Evolutionary conservation across 768 basidiomycete species (phyloP), one percentile per base, ranked within the genome.

Genomic region (Mycena metata): DNA sequence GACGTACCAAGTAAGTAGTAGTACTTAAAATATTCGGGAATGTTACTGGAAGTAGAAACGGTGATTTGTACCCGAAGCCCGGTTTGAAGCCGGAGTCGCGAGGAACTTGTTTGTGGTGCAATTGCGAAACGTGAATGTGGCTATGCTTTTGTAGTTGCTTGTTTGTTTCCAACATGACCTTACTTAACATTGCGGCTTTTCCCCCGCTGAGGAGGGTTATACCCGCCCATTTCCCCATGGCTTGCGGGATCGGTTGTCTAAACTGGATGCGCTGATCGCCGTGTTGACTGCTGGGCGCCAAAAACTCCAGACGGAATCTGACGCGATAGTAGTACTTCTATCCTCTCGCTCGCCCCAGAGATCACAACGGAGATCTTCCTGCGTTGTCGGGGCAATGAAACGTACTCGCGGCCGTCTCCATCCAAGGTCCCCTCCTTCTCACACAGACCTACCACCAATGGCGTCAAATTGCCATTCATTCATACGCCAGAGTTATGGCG

Each of bases 371-470:
- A 52, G 41, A 41, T 66, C 24, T 66, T 66, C 24, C 13, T 7
- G 17, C 39, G 26, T 9, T 39, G 11, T 39, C 52, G 64, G 24
- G 5, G 42, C 5, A 30, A 6, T 30, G 11, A 55, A 19, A n/a
- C 19, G 2, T 19, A 19, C 36, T 9, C 35, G 19, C 19, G 6
- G 19, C 49, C 47, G 1, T 59, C 36, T 13, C 33, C 57, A 0
- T 36, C 46, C 0, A 26, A 46, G 3, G 51, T 4, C 66, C 66
- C 15, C 13, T 67, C 5, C 52, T 60, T 11, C 59, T 67, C 2
- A 13, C 51, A 33, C 66, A 67, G 21, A 51, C 60, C 24, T 67
- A 59, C 30, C 66, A 36, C 13, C 59, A 54, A 23, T 67, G 66
- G 66, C 66, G 66, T 5, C 19, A 67, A 11, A 67, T 67, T 12